These are phyloP conservation scores for Tuber calosporum DNA, from an alignment of 495 filamentous ascomycete species.

Conservation along the genomic window DNA sequence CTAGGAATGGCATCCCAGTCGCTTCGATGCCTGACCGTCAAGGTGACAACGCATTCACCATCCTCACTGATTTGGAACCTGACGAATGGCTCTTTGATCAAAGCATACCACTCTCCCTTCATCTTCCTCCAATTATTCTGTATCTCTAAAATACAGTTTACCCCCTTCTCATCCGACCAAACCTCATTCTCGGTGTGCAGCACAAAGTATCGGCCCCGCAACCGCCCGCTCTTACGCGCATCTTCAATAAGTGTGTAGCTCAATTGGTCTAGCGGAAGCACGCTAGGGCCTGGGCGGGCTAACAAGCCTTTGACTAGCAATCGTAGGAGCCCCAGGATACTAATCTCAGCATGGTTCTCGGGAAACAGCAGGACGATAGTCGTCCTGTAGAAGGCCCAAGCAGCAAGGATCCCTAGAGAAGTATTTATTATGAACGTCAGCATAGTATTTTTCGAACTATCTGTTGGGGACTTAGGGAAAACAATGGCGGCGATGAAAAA, in stretches of 20 bases:
- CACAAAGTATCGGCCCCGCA: not conserved
- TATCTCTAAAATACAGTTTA: not conserved
- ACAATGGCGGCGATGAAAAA: not conserved
- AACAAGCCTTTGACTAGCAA: not conserved
- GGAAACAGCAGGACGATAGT: not conserved
- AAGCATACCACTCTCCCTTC: not conserved
- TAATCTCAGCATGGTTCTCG: not conserved
- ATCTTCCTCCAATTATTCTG: conserved; percentile 3
- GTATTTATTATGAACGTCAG: conserved; percentile 3
- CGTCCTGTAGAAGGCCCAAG: conserved; percentile 2
- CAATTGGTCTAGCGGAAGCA: not conserved
- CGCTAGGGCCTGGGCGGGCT: not conserved
- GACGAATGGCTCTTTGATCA: conserved; percentile 4
- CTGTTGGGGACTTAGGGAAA: not conserved
- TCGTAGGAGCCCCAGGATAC: not conserved
- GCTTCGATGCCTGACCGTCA: not conserved
- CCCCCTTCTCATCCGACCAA: not conserved
- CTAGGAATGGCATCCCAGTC: not conserved
- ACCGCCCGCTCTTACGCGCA: not conserved
- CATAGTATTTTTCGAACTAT: not conserved
- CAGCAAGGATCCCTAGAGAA: conserved; percentile 1
- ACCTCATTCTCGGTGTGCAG: not conserved
- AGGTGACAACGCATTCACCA: not conserved
- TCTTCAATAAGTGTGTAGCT: not conserved
- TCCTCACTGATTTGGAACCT: not conserved